Evolutionary conservation across 352 stramenopile genomes (phyloP), one percentile per base, ranked within the genome.

Genomic region (Vaucheria bursata): DNA sequence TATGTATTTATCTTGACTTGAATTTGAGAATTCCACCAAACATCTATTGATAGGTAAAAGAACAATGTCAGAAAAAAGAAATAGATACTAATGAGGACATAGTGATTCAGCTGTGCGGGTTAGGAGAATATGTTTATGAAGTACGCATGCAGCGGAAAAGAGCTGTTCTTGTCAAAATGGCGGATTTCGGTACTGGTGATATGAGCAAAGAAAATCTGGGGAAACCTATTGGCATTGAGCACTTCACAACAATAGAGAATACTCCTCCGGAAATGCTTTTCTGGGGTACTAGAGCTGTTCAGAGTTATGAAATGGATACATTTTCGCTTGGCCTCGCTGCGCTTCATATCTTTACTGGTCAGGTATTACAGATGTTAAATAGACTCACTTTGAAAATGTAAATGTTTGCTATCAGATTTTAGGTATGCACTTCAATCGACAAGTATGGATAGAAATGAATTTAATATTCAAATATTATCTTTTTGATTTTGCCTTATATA

Each of bases 231-330:
- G 93, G 88, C 1, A 86, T 97, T 49, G 92, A 93, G 39, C 94
- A 95, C 45, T 98, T 98, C 79, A 97, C 95, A 34, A 99, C 96
- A 18, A 85, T 99, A 18, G 96, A 99, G 84, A 99, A 99, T 82
- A 93, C 93, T 8, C 92, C 96, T 0, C 87, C 95, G 29, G 96
- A 99, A 53, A 97, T 95, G 67, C 83, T 99, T 4, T 87, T 98
- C 37, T 84, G 94, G 52, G 96, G 96, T 35, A 90, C 97, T 79
- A 83, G 84, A 1, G 91, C 94, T 0, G 2, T 36, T n/a, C 74
- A 92, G 84, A 94, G 89, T 0, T 96, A 94, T 83, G 91, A 91
- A 8, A 88, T 93, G 59, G 96, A 99, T 85, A 93, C 89, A 3
- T 99, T 98, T 84, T 91, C 91, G 1, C 85, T 98, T 0, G 96